phyloP scores from a whole-genome alignment of 139 green algal species.

The Coccomyxa sp. region DNA sequence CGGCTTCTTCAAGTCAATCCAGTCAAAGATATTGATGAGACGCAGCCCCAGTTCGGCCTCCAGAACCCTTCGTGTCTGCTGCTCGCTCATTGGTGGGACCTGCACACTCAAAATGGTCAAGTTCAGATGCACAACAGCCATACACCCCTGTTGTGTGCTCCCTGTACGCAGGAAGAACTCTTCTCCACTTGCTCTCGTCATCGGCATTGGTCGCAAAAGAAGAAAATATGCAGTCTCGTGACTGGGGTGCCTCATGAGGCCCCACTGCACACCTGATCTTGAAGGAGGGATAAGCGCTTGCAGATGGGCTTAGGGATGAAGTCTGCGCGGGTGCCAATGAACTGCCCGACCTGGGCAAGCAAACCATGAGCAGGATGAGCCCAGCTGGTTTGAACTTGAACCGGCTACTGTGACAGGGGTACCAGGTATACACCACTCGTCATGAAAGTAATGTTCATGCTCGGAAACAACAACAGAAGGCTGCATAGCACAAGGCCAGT shows the following conservation, averaged over 20 bases:
- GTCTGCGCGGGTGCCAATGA: conserved; percentile 78
- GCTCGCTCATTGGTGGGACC: conserved; percentile 66
- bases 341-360: conserved; percentile 62
- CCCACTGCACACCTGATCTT: conserved; percentile 58
- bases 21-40: conserved; percentile 76
- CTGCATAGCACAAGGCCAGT: too few species aligned
- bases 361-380: too few species aligned
- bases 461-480: too few species aligned
- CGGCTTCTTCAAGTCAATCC: conserved; percentile 81
- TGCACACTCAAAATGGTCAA: conserved; percentile 4
- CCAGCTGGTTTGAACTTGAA: neutral
- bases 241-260: neutral
- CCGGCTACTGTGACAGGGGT: too few species aligned
- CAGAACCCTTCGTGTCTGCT: conserved; percentile 34
- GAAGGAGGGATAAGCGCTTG: conserved; percentile 64
- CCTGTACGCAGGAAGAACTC: too few species aligned
- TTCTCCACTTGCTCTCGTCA: too few species aligned
- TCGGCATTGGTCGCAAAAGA: too few species aligned
- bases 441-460: too few species aligned
- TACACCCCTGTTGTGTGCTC: too few species aligned
- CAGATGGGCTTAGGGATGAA: conserved; percentile 85
- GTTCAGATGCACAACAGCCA: neutral
- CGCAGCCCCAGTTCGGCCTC: conserved; percentile 62
- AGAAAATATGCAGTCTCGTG: too few species aligned
- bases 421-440: too few species aligned